Percentiles rank a stretch among this genome's conserved stretches.
Conservation (phyloP, 768 basidiomycete genomes). For the Hygrophorus pudorinus region DNA sequence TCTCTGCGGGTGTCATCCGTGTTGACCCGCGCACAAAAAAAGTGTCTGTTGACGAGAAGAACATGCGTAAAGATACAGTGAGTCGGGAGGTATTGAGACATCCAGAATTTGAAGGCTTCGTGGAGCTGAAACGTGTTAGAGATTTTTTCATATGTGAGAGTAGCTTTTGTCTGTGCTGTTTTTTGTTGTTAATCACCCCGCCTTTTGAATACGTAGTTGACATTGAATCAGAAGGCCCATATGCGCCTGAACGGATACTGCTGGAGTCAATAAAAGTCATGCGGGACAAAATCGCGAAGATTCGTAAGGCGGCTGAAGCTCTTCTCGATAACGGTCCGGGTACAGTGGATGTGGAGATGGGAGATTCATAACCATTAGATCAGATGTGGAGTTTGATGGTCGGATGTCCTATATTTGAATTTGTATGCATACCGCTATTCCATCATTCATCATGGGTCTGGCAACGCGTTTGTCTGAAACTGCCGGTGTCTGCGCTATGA, state of each 20-base stretch:
- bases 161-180: not conserved
- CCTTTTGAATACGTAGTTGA: slow-evolving; percentile 43
- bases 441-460: too few species aligned
- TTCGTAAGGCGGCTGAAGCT: slow-evolving; percentile 50
- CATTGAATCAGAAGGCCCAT: slow-evolving; percentile 86
- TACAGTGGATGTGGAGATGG: slow-evolving; percentile 46
- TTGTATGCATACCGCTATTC: too few species aligned
- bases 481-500: too few species aligned
- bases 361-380: slow-evolving; percentile 16
- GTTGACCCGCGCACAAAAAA: slow-evolving; percentile 49
- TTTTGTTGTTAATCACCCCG: slow-evolving; percentile 2
- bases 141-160: slow-evolving; percentile 89
- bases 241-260: slow-evolving; percentile 73
- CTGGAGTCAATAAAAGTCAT: slow-evolving; percentile 76
- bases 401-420: too few species aligned
- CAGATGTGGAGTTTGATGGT: not conserved
- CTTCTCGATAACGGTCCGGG: slow-evolving; percentile 32
- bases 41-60: slow-evolving; percentile 51
- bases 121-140: slow-evolving; percentile 75
- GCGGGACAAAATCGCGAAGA: slow-evolving; percentile 61
- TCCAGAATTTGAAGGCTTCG: slow-evolving; percentile 78
- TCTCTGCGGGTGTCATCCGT: slow-evolving; percentile 73
- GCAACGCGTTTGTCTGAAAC: too few species aligned
- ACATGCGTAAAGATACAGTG: slow-evolving; percentile 78
- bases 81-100: slow-evolving; percentile 88